Conservation (phyloP, 179 eudicot genomes). For the Spinacia oleracea region DNA sequence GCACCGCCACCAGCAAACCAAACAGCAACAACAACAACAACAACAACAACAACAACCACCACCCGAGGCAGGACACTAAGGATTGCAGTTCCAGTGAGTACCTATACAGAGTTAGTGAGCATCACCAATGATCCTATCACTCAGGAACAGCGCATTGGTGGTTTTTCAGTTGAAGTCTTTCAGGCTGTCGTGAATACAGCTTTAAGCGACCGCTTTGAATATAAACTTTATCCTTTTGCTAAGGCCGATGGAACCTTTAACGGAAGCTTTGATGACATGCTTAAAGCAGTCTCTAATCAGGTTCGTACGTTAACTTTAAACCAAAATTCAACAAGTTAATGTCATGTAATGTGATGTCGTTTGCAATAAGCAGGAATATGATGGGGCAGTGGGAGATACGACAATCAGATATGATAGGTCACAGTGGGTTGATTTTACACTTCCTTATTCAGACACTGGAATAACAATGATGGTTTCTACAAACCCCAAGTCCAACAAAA, state of each 20-base stretch:
- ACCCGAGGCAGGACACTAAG: neutral
- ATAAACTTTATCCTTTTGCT: constrained; percentile 24
- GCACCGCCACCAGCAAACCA: constrained; percentile 12
- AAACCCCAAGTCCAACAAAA: constrained; percentile 8
- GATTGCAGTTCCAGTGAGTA: constrained; percentile 32
- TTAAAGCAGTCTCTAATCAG: constrained; percentile 29
- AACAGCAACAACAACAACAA: neutral
- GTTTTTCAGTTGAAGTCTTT: constrained; percentile 34
- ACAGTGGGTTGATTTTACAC: constrained; percentile 33
- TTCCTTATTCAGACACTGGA: constrained; percentile 35
- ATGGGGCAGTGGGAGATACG: constrained; percentile 37
- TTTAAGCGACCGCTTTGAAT: neutral
- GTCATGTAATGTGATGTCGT: too few species aligned
- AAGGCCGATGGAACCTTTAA: constrained; percentile 32
- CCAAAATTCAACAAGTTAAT: neutral
- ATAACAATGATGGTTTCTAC: constrained; percentile 37
- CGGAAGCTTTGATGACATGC: constrained; percentile 34
- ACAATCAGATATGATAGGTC: constrained; percentile 29
- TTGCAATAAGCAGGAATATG: constrained; percentile 25
- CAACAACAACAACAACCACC: neutral
- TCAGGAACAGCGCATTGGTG: constrained; percentile 5
- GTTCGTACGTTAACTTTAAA: too few species aligned
- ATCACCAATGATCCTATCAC: constrained; percentile 10
- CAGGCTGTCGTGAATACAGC: constrained; percentile 29
- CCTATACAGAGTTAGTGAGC: constrained; percentile 27